These are phyloP conservation scores for Arthrobotrys entomopaga DNA, from an alignment of 2,329 filamentous ascomycete genomes.

Conservation along the genomic window DNA sequence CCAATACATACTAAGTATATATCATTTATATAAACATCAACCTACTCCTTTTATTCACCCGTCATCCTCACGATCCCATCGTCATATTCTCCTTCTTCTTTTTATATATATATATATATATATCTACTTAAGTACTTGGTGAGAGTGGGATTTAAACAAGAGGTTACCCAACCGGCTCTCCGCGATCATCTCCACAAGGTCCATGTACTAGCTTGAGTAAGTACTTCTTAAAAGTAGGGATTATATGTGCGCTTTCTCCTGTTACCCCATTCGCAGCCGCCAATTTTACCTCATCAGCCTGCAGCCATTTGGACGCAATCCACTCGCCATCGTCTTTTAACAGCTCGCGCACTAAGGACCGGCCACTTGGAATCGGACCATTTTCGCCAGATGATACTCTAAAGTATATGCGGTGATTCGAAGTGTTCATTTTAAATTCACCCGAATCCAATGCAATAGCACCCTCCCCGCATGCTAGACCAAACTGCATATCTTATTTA, in stretches of 20 bases:
- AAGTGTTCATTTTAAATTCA: neutral
- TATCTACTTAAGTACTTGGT: neutral
- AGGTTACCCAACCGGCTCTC: neutral
- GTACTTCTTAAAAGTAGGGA: too few relatives aligned
- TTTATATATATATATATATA: too few relatives aligned
- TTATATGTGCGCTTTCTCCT: neutral
- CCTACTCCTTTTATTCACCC: neutral
- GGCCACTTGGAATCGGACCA: slow-evolving; percentile 42
- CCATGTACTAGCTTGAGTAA: too few relatives aligned
- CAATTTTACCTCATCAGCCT: slow-evolving; percentile 18
- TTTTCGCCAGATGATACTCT: slow-evolving; percentile 26
- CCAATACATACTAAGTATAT: too few relatives aligned
- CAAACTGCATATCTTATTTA: neutral
- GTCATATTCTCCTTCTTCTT: neutral
- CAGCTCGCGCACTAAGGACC: slow-evolving; percentile 10
- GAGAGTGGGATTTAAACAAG: neutral
- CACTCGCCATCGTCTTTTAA: slow-evolving; percentile 23
- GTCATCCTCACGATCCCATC: neutral
- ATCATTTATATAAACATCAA: too few relatives aligned
- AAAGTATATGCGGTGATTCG: neutral
- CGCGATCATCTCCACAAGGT: too few relatives aligned
- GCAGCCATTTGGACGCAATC: slow-evolving; percentile 46
- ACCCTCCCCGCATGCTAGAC: neutral
- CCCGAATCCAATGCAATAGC: neutral
- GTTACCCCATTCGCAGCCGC: slow-evolving; percentile 9